Conservation (phyloP, 805 yeast species). For the Grigorovia transvaalensis region DNA sequence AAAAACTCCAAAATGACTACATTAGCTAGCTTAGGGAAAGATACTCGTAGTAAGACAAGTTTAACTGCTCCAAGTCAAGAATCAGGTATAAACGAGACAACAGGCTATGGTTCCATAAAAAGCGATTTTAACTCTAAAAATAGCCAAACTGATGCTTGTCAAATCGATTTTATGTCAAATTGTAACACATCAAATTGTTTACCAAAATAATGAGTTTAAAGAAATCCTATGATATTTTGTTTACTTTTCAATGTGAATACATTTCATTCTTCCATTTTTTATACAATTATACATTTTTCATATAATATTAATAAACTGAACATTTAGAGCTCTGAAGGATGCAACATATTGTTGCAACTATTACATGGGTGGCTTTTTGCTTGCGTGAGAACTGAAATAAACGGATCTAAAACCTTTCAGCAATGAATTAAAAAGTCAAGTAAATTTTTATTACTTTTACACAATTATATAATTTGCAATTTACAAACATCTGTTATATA, state of each 20-base stretch:
- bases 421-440: too few relatives aligned
- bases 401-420: too few relatives aligned
- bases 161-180: constrained; percentile 42
- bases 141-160: constrained; percentile 26
- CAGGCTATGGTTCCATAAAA: background rate
- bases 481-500: too few relatives aligned
- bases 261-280: too few relatives aligned
- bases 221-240: background rate
- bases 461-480: background rate
- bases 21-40: background rate
- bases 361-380: too few relatives aligned
- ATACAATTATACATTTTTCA: background rate
- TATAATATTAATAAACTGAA: background rate
- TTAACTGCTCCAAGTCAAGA: constrained; percentile 11
- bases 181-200: constrained; percentile 41
- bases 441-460: too few relatives aligned
- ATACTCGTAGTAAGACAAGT: background rate
- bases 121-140: background rate
- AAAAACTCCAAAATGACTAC: background rate
- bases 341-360: too few relatives aligned
- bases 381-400: too few relatives aligned
- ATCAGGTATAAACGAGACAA: background rate
- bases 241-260: too few relatives aligned
- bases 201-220: constrained; percentile 3
- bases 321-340: background rate